Evolutionary conservation across 2,329 filamentous ascomycete species (phyloP), one percentile per base, ranked within the genome.

Genomic region (Graphilbum sp.): DNA sequence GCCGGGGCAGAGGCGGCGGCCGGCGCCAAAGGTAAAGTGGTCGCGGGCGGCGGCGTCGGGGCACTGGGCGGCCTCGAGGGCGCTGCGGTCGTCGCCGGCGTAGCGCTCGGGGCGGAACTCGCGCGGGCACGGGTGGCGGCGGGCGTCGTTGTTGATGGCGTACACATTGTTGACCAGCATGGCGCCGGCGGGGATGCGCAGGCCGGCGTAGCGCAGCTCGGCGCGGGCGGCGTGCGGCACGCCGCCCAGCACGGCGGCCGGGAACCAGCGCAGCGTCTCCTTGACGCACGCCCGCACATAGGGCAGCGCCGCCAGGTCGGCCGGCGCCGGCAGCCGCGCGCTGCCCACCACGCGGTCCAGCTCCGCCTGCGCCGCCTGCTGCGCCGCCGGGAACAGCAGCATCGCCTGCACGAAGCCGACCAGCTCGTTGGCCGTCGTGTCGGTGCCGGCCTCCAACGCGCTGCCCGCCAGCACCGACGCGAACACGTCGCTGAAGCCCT

Each of bases 1-100:
- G 0, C 72, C 72, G 3, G 65, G 69, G 49, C 72, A 77, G 32
- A 74, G 61, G 19, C 72, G 58, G 6, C 70, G 57, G 2, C 71
- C 70, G 9, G 63, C 64, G 17, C 71, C 70, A 39, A 71, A 75
- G 0, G 58, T 61, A 49, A 68, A 72, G 9, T 66, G 61, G 35
- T 72, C 68, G 13, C 67, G 57, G 46, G 67, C 57, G 13, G 46
- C 38, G 21, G 37, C 20, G 21, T 54, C 50, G 13, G 45, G 43
- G 42, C 51, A 50, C 0, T 25, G 32, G 6, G 56, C 50, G 36
- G 52, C 46, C 24, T 45, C 43, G 2, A 48, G 41, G 12, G 43
- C 45, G 15, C 48, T 46, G 27, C 44, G 38, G 34, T 57, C 47
- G 35, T 49, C 49, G 21, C 11, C 21, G 11, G 41, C 29, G 37